A percentile compares a stretch with the other conserved stretches of the same genome.
Conservation (phyloP, 2,329 filamentous ascomycete genomes). For the Aspergillus unguis region DNA sequence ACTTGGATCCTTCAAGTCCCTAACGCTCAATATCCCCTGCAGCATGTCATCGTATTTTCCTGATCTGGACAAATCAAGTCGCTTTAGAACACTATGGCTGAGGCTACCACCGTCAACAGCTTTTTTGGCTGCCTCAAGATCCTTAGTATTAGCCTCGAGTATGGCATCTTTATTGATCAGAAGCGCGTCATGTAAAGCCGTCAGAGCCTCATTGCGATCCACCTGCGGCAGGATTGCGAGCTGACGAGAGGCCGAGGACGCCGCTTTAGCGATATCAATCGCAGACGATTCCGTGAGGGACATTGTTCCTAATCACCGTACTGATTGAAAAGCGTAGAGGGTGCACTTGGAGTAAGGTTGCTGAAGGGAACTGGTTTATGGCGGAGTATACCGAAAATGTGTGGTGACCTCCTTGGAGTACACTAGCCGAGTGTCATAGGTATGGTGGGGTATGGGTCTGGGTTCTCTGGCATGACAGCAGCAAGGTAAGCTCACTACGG, state of each 20-base stretch:
- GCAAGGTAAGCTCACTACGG: too few relatives aligned
- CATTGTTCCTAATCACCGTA: slow-evolving; percentile 52
- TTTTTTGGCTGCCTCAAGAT: slow-evolving; percentile 70
- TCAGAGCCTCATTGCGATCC: slow-evolving; percentile 80
- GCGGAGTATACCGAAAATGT: not conserved
- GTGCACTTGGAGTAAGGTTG: too few relatives aligned
- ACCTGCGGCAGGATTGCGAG: slow-evolving; percentile 74
- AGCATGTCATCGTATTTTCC: slow-evolving; percentile 99
- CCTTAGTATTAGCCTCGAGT: slow-evolving; percentile 78
- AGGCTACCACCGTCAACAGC: slow-evolving; percentile 73
- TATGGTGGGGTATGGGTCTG: too few relatives aligned
- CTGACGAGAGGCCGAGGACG: slow-evolving; percentile 75
- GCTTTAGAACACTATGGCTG: slow-evolving; percentile 78
- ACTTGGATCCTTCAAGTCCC: slow-evolving; percentile 80
- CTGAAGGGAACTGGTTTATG: not conserved
- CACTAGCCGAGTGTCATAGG: not conserved
- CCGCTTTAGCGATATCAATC: slow-evolving; percentile 69
- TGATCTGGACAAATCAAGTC: slow-evolving; percentile 77
- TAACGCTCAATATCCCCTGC: slow-evolving; percentile 86
- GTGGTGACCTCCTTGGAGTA: not conserved
- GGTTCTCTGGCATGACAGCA: too few relatives aligned
- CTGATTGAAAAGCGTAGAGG: too few relatives aligned
- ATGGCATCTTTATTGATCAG: slow-evolving; percentile 67
- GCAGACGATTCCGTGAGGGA: slow-evolving; percentile 85
- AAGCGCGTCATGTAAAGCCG: slow-evolving; percentile 77